phyloP scores from a whole-genome alignment of 352 stramenopile genomes.

The Pythium brachiatum region DNA sequence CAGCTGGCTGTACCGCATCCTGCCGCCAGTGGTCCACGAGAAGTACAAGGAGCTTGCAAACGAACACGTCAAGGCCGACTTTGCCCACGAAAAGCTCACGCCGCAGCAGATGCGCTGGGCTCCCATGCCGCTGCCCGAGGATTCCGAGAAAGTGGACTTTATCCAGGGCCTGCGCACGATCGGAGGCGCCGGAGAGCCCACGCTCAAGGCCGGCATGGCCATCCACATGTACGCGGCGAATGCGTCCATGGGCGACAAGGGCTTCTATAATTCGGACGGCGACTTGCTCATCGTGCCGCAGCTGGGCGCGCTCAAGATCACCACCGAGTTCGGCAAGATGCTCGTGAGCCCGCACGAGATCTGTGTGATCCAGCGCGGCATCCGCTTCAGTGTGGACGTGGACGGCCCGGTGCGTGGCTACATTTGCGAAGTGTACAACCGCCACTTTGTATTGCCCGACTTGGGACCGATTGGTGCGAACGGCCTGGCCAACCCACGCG shows the following conservation, averaged over 20 bases:
- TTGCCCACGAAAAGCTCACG: conserved; percentile 62
- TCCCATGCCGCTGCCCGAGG: conserved; percentile 70
- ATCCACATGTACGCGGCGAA: conserved; percentile 95
- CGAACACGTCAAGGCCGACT: conserved; percentile 67
- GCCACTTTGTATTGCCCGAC: conserved; percentile 94
- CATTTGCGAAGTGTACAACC: conserved; percentile 94
- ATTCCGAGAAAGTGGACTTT: conserved; percentile 77
- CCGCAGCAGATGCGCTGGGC: conserved; percentile 93
- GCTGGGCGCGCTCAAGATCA: conserved; percentile 86
- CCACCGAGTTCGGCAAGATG: conserved; percentile 93
- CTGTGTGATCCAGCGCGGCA: conserved; percentile 93
- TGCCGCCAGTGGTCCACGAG: conserved; percentile 83
- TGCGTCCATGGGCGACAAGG: conserved; percentile 85
- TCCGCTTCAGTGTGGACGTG: conserved; percentile 92
- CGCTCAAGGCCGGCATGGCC: conserved; percentile 88
- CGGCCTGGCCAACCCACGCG: conserved; percentile 93
- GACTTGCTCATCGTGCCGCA: conserved; percentile 97
- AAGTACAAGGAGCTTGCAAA: conserved; percentile 52
- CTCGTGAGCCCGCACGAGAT: conserved; percentile 89
- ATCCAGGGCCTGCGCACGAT: conserved; percentile 87
- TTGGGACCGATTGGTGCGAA: conserved; percentile 96
- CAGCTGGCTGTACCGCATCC: conserved; percentile 93
- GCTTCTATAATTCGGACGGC: conserved; percentile 96
- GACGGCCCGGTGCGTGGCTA: conserved; percentile 90
- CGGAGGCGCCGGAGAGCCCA: conserved; percentile 83